Base-by-base conservation (phyloP, 441 rosid genomes). In the Erodium trifolium region DNA sequence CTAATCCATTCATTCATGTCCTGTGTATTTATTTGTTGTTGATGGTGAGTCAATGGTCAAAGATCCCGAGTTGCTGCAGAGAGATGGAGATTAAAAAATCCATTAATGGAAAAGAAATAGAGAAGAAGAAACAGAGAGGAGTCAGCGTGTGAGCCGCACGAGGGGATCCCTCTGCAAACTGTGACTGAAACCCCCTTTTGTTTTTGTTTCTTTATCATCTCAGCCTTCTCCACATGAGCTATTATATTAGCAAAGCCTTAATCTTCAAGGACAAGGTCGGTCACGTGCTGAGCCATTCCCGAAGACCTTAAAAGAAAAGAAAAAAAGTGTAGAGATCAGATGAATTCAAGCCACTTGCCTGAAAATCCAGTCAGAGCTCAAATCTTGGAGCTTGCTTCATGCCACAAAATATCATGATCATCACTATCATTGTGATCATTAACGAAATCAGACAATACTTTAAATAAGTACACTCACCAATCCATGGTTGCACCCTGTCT, bases 131-230 rank as follows among this genome's bases (percentile, higher is more conserved):
- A 63, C 63, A 78, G 77, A 70, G 62, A 29, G 75, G 79, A 75
- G 84, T 87, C 84, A 79, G 86, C 83, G 81, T 76, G 82, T 71
- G 86, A 84, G 83, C 85, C 88, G 86, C 91, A 85, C 94, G 90
- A 88, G 89, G 91, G 88, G 87, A 77, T 81, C 86, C 64, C 76
- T 73, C 70, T 65, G 69, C 63, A 59, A 31, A 59, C 31, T 59
- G 63, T 59, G 37, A 53, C 71, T 71, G 70, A 70, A 41, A 53
- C 39, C 51, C 64, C 43, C 79, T 71, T 70, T 70, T 60, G 55
- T 3, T 13, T 43, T 73, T n/a, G 43, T 17, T 69, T 68, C 67
- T 68, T 68, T 39, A 35, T 51, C 16, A 17, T 23, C 47, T 41
- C 12, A 14, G 62, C 51, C 72, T 45, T 71, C 67, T 37, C 53